phyloP scores from a whole-genome alignment of 2,329 filamentous ascomycete genomes.

The Botrytis sinoallii region DNA sequence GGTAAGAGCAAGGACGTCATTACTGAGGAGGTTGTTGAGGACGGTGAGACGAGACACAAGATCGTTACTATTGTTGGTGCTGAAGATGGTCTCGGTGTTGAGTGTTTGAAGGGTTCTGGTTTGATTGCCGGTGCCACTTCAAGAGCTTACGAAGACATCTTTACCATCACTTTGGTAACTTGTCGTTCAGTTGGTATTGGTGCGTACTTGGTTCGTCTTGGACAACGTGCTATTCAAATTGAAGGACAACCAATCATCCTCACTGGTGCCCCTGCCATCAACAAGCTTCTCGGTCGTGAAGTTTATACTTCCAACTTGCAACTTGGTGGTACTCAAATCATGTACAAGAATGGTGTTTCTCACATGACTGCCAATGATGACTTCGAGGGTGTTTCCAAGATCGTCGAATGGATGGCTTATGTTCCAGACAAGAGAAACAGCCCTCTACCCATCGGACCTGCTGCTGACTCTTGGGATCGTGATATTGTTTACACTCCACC shows the following conservation, averaged over 20 bases:
- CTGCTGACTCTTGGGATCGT: constrained; percentile 85
- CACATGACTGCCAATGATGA: constrained; percentile 98
- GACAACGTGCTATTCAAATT: constrained; percentile 97
- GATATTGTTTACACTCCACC: constrained; percentile 80
- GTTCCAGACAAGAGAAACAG: constrained; percentile 93
- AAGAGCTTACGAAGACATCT: constrained; percentile 96
- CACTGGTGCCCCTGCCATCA: constrained; percentile 93
- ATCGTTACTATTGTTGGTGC: constrained; percentile 90
- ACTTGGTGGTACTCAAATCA: constrained; percentile 99
- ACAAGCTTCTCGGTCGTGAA: constrained; percentile 96
- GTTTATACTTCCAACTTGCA: constrained; percentile 99
- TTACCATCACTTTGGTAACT: constrained; percentile 95
- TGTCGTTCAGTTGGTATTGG: constrained; percentile 99
- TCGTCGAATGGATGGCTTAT: constrained; percentile 97
- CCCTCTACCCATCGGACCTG: constrained; percentile 88
- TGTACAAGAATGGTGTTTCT: constrained; percentile 99
- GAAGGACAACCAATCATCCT: constrained; percentile 99
- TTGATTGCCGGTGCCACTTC: constrained; percentile 97
- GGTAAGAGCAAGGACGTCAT: constrained; percentile 73
- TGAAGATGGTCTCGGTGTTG: constrained; percentile 95
- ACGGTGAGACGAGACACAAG: constrained; percentile 88
- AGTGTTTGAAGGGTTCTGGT: constrained; percentile 95
- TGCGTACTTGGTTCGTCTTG: constrained; percentile 96
- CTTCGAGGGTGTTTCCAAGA: constrained; percentile 96
- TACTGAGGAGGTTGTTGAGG: constrained; percentile 81